Evolutionary conservation across 2,329 filamentous ascomycete species (phyloP), one percentile per base, ranked within the genome.

Genomic region (Ophiostoma tasmaniense): DNA sequence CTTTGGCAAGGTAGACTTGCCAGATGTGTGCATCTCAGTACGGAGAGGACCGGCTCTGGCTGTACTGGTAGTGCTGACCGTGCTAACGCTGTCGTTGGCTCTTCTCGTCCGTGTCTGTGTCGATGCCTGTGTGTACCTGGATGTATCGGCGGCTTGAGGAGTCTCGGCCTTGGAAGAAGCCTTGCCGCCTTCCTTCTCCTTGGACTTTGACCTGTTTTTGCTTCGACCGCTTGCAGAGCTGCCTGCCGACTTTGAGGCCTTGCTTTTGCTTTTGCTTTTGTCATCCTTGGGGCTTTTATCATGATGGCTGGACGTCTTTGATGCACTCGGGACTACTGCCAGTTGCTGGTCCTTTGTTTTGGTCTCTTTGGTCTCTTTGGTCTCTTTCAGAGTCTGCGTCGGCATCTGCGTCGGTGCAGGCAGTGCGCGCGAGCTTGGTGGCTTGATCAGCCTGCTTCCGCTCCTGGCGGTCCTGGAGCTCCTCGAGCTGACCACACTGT

Each of bases 31-130:
- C 2, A 22, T 3, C 0, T 6, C 20, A 3, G 7, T 4, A 33
- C 20, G 17, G 17, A 50, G 13, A n/a, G 65, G 25, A 13, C 45
- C 17, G 33, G 64, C 52, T 17, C 22, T 66, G 39, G 6, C 76
- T 73, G 13, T 71, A 64, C 28, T 64, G 70, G 59, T 62, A 8
- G 17, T 62, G 59, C 61, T 64, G 10, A 0, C 50, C 13, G 8
- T n/a, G 22, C 22, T 50, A 20, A 22, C 7, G 13, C 25, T 61
- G 55, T 30, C 14, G 55, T 6, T 13, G 11, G 37, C 13, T 5
- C 30, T 8, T 0, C 59, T 20, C 28, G 28, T 2, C 17, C n/a
- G 59, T 10, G 59, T 62, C 30, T 62, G 59, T 20, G 59, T 62
- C 59, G 59, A 6, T 20, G 61, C 61, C 20, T 64, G 61, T 64